Evolutionary conservation across 495 filamentous ascomycete genomes (phyloP), one percentile per base, ranked within the genome.

Genomic region (Neurospora sp.): DNA sequence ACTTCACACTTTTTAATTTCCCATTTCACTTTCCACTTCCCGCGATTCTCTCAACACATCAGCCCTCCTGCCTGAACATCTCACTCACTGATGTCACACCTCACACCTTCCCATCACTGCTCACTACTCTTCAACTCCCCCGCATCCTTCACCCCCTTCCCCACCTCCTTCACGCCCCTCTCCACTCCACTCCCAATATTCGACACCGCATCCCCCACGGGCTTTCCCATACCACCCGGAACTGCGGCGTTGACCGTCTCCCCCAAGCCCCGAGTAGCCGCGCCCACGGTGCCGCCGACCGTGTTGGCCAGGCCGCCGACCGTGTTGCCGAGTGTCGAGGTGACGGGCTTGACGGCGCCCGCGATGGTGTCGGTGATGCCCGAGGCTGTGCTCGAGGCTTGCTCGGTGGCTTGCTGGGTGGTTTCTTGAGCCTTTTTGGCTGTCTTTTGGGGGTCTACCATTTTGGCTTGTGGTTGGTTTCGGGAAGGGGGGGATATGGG

Each of bases 271-370:
- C 89, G 83, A 9, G 85, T 85, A 0, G 88, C 87, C 5, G 90
- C 87, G 39, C 90, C 90, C 2, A 91, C 86, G 1, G 91, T 84
- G 38, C 87, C 88, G n/a, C 91, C 91, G 2, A 87, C 86, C 1
- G 90, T 92, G 69, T 89, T 87, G 5, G 89, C 86, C 15, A 82
- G 72, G 42, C 82, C 84, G 21, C 83, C 81, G 34, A 84, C 79
- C 4, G 82, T 83, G 77, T 87, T 86, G 71, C 82, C 82, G 2
- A 82, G 71, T 1, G 79, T 90, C 34, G 89, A 89, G 2, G 91
- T 78, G 2, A 88, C 89, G 39, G 87, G 83, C 36, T 88, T 86
- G 37, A 85, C 88, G 15, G 88, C 87, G 70, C 89, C 89, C 8
- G 89, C 86, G 1, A 89, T 81, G 8, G 88, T 87, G 70, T 89